Evolutionary conservation across 2,329 filamentous ascomycete species (phyloP), one percentile per base, ranked within the genome.

Genomic region (Trichoderma lentiforme): DNA sequence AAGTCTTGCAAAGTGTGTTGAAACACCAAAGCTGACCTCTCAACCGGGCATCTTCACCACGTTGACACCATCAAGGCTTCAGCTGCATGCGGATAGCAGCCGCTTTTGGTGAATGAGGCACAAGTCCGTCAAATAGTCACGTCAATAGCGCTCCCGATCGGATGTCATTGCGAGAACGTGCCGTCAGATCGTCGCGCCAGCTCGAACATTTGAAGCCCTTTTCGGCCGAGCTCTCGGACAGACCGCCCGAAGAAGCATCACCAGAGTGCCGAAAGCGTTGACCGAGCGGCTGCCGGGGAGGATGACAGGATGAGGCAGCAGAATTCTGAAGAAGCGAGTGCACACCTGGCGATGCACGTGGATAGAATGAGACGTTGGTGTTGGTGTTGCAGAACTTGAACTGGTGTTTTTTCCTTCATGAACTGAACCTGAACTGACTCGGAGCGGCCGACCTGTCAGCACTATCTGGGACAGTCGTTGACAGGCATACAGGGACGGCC

Each of bases 371-470:
- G 57, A 62, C 67, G 63, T n/a, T 9, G 47, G 28, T 26, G 36
- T 39, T 63, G 12, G 47, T 34, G 67, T 53, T 70, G 67, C 12
- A 21, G 21, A 9, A 32, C n/a, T 9, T 14, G 21, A 36, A 1
- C 1, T 28, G 61, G n/a, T 56, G 18, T 21, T 65, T n/a, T 18
- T 30, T 58, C 8, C 7, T 30, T 18, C 2, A 5, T 58, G 51
- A 56, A 43, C 32, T 43, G 26, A 53, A 21, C 43, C 14, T 21
- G 43, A 26, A 26, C 28, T 62, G 66, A 36, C 12, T 30, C 67
- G 67, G 67, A 30, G 57, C 53, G 67, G 39, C 67, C 67, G 67
- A 62, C 43, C 51, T 70, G 67, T 70, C 67, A 70, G 67, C 67
- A 28, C 67, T 61, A 70, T 70, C 64, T 2, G 26, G 39, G 8